Percentiles rank a stretch among this genome's conserved stretches.
phyloP scores from a whole-genome alignment of 2,329 filamentous ascomycete genomes.

The Aspergillus ustus region DNA sequence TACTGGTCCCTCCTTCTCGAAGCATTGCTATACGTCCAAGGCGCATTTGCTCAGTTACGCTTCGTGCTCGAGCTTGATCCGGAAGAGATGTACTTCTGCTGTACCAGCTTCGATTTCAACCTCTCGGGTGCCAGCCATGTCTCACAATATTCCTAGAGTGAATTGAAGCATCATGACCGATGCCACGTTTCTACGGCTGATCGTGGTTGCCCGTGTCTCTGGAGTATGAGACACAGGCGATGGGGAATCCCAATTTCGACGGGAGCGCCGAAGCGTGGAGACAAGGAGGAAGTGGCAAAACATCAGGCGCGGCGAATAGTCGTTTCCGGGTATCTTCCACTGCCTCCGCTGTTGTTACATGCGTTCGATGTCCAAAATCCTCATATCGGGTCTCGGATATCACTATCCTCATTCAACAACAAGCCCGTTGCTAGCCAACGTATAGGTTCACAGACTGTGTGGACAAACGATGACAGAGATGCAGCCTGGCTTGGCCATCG shows the following conservation, averaged over 20 bases:
- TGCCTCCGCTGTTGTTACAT: slow-evolving; percentile 13
- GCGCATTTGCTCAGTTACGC: background rate
- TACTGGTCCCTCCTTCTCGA: slow-evolving; percentile 16
- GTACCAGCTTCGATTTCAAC: background rate
- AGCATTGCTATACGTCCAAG: slow-evolving; percentile 14
- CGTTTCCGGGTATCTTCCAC: background rate
- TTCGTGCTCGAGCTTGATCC: background rate
- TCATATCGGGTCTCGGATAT: background rate
- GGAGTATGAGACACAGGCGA: background rate
- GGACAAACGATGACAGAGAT: background rate
- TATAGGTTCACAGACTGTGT: background rate
- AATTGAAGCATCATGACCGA: background rate
- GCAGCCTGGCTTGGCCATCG: background rate
- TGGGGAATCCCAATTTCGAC: background rate
- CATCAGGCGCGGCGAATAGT: background rate
- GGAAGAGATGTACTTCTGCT: slow-evolving; percentile 5
- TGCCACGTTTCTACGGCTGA: slow-evolving; percentile 18
- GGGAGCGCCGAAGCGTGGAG: background rate
- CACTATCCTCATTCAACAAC: background rate
- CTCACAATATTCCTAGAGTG: background rate
- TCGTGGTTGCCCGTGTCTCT: background rate
- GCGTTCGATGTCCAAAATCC: slow-evolving; percentile 1
- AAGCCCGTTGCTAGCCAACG: background rate
- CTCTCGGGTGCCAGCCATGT: background rate
- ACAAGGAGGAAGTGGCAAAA: background rate